Evolutionary conservation across 768 basidiomycete genomes (phyloP).

Genomic region (Chiua virens): DNA sequence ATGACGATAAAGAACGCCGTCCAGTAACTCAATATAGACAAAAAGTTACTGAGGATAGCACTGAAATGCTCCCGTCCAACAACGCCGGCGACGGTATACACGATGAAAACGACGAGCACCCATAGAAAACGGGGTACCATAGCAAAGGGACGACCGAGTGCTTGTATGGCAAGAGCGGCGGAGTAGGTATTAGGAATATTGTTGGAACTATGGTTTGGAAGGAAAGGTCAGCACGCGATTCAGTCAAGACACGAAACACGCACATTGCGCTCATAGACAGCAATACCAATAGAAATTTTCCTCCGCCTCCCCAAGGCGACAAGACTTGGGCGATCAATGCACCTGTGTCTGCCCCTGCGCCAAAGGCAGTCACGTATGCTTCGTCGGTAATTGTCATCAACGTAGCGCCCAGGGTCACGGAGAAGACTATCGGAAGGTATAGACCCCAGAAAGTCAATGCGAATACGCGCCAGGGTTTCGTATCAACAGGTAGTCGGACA

Average conservation of each 20-base stretch:
- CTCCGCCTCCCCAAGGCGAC: constrained; percentile 43
- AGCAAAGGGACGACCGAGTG: constrained; percentile 43
- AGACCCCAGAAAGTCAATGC: constrained; percentile 50
- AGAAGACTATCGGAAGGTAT: constrained; percentile 47
- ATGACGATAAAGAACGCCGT: constrained; percentile 47
- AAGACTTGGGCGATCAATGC: constrained; percentile 45
- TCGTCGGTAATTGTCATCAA: constrained; percentile 43
- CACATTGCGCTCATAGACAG: constrained; percentile 44
- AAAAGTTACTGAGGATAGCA: constrained; percentile 42
- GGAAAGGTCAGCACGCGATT: neutral
- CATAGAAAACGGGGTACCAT: constrained; percentile 46
- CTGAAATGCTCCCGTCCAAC: constrained; percentile 47
- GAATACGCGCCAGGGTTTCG: constrained; percentile 44
- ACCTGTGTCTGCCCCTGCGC: constrained; percentile 39
- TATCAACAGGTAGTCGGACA: constrained; percentile 46
- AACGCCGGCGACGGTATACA: constrained; percentile 41
- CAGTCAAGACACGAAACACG: constrained; percentile 8
- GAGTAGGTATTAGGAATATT: constrained; percentile 49
- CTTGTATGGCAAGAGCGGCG: constrained; percentile 45
- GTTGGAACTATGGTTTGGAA: constrained; percentile 27
- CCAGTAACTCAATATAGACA: constrained; percentile 47
- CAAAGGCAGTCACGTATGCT: constrained; percentile 41
- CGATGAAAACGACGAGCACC: constrained; percentile 40
- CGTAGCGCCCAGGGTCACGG: constrained; percentile 34
- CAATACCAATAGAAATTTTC: constrained; percentile 42